Base-by-base conservation (phyloP, 768 basidiomycete species). In the Gymnopilus junonius region DNA sequence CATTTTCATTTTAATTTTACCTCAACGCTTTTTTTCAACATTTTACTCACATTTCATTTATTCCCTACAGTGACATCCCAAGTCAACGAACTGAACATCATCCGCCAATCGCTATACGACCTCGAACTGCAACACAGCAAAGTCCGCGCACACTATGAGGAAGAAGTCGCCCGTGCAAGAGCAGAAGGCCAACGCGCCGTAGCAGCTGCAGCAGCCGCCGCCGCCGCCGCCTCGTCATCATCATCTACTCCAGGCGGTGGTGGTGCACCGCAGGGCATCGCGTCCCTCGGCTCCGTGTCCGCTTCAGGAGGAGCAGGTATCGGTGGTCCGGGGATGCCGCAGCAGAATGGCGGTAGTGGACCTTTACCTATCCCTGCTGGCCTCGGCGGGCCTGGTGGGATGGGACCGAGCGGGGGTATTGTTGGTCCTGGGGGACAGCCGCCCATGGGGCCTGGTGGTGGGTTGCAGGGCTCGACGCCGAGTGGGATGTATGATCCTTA, bases 31-130 rank as follows among this genome's bases (percentile, higher is more conserved):
- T 15, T 39, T 45, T n/a, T 20, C 20, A 34, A 17, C 23, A 14
- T 23, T 40, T 27, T 39, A 25, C 20, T 43, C 4, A 27, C 6
- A 20, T 11, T 27, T 27, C 40, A 42, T 20, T 8, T n/a, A 31
- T 20, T 34, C 27, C 3, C 35, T 40, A 23, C 73, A 94, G 93
- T 94, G 53, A 83, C 85, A 4, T 82, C 82, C 27, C 97, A 99
- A 76, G 89, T 98, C 65, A 91, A 88, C 73, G 97, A 99, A 73
- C 81, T 98, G 58, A 92, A 91, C 67, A 87, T 90, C 71, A 95
- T 99, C 70, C 87, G 95, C 35, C 90, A 94, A 70, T 87, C 92
- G 2, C 82, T 98, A 11, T 96, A 95, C 72, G 95, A 98, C 67
- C 88, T 99, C 59, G 97, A 99, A 74, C 79, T 87, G 0, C 90